phyloP scores from a whole-genome alignment of 2,329 filamentous ascomycete species.

The Colletotrichum tropicale region DNA sequence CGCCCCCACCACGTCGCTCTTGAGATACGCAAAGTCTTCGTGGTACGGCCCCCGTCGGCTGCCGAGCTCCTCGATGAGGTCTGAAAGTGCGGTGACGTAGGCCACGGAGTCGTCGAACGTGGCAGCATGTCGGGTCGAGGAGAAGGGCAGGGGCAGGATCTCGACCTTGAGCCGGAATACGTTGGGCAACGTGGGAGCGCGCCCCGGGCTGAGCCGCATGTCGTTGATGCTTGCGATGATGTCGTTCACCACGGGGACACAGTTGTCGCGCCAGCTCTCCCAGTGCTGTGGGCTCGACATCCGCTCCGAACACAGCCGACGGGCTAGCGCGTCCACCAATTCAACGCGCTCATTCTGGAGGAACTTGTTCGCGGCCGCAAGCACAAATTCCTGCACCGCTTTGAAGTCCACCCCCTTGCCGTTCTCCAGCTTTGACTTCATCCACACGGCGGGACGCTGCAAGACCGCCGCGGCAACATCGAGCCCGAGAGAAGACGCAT shows the following conservation, averaged over 20 bases:
- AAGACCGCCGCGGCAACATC: background rate
- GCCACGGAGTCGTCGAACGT: background rate
- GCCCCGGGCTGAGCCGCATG: background rate
- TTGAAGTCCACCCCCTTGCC: background rate
- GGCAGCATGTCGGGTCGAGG: background rate
- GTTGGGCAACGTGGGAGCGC: slow-evolving; percentile 18
- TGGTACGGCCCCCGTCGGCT: slow-evolving; percentile 25
- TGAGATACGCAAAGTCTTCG: slow-evolving; percentile 22
- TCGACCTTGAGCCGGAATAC: slow-evolving; percentile 18
- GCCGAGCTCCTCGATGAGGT: slow-evolving; percentile 16
- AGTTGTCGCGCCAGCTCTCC: slow-evolving; percentile 23
- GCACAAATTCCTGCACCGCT: background rate
- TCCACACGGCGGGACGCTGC: background rate
- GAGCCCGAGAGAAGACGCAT: background rate
- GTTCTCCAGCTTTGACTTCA: background rate
- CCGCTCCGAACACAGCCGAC: background rate
- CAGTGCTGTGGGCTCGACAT: background rate
- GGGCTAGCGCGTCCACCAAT: background rate
- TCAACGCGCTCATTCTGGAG: background rate
- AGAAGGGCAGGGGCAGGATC: slow-evolving; percentile 20
- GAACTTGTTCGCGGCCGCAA: background rate
- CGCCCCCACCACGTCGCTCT: background rate
- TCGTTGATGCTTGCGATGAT: slow-evolving; percentile 21
- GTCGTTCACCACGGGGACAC: slow-evolving; percentile 22
- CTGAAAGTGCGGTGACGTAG: slow-evolving; percentile 9